These are phyloP conservation scores for Barnettozyma wickerhamii DNA, from an alignment of 805 yeast species.

Conservation along the genomic window DNA sequence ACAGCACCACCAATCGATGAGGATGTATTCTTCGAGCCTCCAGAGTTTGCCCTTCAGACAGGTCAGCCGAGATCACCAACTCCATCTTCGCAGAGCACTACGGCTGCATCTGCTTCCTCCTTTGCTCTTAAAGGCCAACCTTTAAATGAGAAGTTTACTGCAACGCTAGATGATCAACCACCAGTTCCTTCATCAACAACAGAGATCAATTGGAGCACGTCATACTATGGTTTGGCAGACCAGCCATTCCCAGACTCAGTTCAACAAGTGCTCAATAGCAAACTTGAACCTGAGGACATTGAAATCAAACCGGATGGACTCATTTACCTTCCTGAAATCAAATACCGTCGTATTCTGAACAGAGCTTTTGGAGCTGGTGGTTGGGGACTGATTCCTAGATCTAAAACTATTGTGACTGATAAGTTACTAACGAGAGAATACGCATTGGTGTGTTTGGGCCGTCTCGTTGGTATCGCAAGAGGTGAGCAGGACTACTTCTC, in stretches of 20 bases:
- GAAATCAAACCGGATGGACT: slow-evolving; percentile 97
- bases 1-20: slow-evolving; percentile 2
- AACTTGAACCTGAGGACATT: slow-evolving; percentile 66
- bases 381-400: slow-evolving; percentile 96
- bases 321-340: slow-evolving; percentile 89
- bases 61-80: slow-evolving; percentile 16
- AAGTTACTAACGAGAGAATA: slow-evolving; percentile 84
- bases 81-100: not conserved
- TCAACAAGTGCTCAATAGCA: slow-evolving; percentile 55
- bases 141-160: slow-evolving; percentile 15
- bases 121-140: slow-evolving; percentile 15
- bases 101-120: not conserved
- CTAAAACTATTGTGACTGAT: slow-evolving; percentile 74
- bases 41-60: slow-evolving; percentile 21
- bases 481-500: slow-evolving; percentile 94
- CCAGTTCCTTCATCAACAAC: slow-evolving; percentile 10
- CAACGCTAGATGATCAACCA: slow-evolving; percentile 22
- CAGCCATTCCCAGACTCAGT: slow-evolving; percentile 66
- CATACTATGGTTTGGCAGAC: slow-evolving; percentile 82
- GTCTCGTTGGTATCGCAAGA: slow-evolving; percentile 85
- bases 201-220: slow-evolving; percentile 71
- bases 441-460: slow-evolving; percentile 81
- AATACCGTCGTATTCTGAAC: slow-evolving; percentile 85
- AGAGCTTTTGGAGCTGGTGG: slow-evolving; percentile 97
- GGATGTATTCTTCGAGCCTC: slow-evolving; percentile 16